phyloP scores from a whole-genome alignment of 768 basidiomycete genomes.

The Agaricus blazei region DNA sequence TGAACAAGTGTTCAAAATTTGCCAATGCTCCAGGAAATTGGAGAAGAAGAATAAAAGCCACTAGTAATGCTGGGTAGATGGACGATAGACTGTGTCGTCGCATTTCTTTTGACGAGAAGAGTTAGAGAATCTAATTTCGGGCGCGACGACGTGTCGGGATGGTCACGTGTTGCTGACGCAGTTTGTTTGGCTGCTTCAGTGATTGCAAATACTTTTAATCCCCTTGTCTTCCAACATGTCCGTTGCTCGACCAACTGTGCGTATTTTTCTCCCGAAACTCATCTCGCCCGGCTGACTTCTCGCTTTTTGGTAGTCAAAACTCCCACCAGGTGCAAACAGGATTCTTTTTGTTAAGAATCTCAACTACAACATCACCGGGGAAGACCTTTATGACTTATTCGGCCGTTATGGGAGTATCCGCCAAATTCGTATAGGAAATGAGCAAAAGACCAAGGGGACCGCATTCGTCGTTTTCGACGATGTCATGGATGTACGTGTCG shows the following conservation, averaged over 20 bases:
- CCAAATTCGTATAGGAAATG: conserved; percentile 91
- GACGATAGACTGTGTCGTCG: neutral
- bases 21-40: conserved; percentile 38
- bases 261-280: conserved; percentile 13
- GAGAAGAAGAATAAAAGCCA: conserved; percentile 24
- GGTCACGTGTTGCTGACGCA: neutral
- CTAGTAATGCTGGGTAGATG: neutral
- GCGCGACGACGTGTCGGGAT: conserved; percentile 3
- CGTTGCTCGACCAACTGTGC: conserved; percentile 63
- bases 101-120: neutral
- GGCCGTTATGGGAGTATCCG: conserved; percentile 96
- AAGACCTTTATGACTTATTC: conserved; percentile 95
- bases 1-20: conserved; percentile 79
- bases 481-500: conserved; percentile 80
- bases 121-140: neutral
- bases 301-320: conserved; percentile 52
- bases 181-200: neutral
- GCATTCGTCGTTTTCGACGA: conserved; percentile 97
- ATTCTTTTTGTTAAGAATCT: conserved; percentile 93
- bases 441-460: conserved; percentile 89
- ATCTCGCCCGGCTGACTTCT: neutral
- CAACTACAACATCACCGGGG: conserved; percentile 88
- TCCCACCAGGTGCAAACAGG: conserved; percentile 89
- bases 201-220: conserved; percentile 4
- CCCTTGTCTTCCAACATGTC: conserved; percentile 40